A percentile compares a stretch with the other conserved stretches of the same genome.
These are phyloP conservation scores for Symbiotaphrina buchneri DNA, from an alignment of 495 filamentous ascomycete genomes.

Conservation along the genomic window DNA sequence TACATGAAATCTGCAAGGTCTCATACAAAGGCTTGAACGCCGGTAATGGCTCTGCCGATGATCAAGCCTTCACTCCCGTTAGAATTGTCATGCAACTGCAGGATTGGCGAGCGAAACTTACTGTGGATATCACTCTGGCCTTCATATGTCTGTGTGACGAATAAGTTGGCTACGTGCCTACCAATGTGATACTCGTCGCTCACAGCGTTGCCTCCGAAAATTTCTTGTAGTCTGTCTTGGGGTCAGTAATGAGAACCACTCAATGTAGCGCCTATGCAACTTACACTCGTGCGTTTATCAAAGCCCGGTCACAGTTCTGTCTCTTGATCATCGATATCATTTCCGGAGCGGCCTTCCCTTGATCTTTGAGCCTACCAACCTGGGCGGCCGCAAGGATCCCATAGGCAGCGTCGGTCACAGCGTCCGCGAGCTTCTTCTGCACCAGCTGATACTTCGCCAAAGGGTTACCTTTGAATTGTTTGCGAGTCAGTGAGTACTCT, in stretches of 20 bases:
- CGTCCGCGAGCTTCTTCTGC: conserved; percentile 93
- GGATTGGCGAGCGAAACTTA: conserved; percentile 22
- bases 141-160: conserved; percentile 95
- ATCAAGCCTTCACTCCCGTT: conserved; percentile 29
- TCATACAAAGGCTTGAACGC: conserved; percentile 44
- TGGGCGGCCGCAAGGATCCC: conserved; percentile 71
- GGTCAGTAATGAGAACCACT: conserved; percentile 4
- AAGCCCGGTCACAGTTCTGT: conserved; percentile 86
- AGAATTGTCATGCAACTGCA: conserved; percentile 6
- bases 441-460: conserved; percentile 95
- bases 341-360: conserved; percentile 69
- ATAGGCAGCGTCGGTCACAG: conserved; percentile 73
- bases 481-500: conserved; percentile 72
- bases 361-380: conserved; percentile 82
- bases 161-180: conserved; percentile 86
- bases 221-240: conserved; percentile 50
- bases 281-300: conserved; percentile 53
- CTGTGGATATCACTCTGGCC: conserved; percentile 92
- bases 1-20: too few relatives aligned
- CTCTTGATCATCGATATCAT: conserved; percentile 99
- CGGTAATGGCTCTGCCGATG: conserved; percentile 45
- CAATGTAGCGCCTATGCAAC: conserved; percentile 9
- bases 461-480: conserved; percentile 92
- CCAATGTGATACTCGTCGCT: conserved; percentile 93
- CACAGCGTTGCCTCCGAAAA: conserved; percentile 92